These are phyloP conservation scores for Aspergillus carbonarius DNA, from an alignment of 2,329 filamentous ascomycete species.

Conservation along the genomic window DNA sequence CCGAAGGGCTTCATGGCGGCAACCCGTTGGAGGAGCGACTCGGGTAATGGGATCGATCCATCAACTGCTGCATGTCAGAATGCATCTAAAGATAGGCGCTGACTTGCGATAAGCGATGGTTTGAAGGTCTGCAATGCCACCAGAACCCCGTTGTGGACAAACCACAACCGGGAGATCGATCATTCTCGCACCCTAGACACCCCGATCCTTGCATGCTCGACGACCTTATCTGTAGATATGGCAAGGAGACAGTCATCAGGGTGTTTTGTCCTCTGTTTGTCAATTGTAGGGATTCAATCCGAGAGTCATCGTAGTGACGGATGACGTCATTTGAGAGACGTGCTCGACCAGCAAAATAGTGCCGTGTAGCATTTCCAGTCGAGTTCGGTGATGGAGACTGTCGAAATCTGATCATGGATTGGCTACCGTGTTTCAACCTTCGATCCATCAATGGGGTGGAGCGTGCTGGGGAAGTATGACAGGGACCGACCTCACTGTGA, in stretches of 20 bases:
- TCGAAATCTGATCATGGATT: background rate
- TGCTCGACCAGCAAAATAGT: background rate
- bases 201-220: background rate
- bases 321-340: background rate
- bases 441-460: background rate
- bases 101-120: no score
- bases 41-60: background rate
- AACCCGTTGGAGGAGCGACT: background rate
- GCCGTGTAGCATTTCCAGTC: background rate
- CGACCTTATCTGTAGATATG: no score
- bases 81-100: background rate
- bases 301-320: background rate
- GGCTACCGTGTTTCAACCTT: background rate
- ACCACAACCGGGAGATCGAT: no score
- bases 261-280: background rate
- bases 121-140: no score
- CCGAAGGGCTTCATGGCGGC: background rate
- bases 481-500: slow-evolving; percentile 19
- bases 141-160: no score
- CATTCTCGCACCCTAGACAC: background rate
- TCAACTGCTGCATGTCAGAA: background rate
- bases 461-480: background rate
- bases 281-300: background rate
- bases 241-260: background rate
- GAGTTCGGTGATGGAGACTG: background rate